Evolutionary conservation across 345 rosid species (phyloP), one percentile per base, ranked within the genome.

Genomic region (Chamaenerion angustifolium): DNA sequence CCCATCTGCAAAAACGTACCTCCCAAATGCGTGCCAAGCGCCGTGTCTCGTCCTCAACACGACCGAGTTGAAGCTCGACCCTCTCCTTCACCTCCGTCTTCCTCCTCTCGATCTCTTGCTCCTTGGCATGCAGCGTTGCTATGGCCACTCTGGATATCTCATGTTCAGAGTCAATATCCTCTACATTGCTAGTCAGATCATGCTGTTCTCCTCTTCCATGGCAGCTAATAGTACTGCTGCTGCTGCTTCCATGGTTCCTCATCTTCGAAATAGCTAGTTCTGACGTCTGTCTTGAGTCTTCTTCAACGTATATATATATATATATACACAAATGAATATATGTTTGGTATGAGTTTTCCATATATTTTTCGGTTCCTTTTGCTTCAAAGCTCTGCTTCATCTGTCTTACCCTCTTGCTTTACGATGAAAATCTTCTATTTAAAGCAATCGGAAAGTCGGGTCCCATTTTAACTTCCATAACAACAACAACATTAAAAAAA

Each of bases 21-120:
- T 82, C 86, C 81, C 83, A 71, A 61, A 87, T 70, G 40, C 65
- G 81, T 19, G 82, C 62, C 56, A 88, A 62, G 53, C 88, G 78
- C 57, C 65, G 76, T 10, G 88, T 73, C 65, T 78, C 86, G 63
- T 88, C 92, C 57, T 88, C 88, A 1, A 90, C 92, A 37, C 75
- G 77, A 12, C 78, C 84, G 0, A 88, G 65, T 6, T 76, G 79
- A 48, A 69, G 78, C 60, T 82, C 79, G 49, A 84, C 86, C 64
- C 65, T 80, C 64, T 75, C 88, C 56, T 59, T 80, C 49, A 84
- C 82, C 48, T 70, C 75, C 76, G 62, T 66, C 56, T 73, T 88
- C 78, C 74, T 88, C 77, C 73, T 73, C 68, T 77, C 81, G 18
- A 85, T 88, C 80, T 82, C 85, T 53, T 88, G 88, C 69, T 88